Evolutionary conservation across 1,284 basidiomycete species (phyloP).

Genomic region (Apiotrichum veenhuisii): DNA sequence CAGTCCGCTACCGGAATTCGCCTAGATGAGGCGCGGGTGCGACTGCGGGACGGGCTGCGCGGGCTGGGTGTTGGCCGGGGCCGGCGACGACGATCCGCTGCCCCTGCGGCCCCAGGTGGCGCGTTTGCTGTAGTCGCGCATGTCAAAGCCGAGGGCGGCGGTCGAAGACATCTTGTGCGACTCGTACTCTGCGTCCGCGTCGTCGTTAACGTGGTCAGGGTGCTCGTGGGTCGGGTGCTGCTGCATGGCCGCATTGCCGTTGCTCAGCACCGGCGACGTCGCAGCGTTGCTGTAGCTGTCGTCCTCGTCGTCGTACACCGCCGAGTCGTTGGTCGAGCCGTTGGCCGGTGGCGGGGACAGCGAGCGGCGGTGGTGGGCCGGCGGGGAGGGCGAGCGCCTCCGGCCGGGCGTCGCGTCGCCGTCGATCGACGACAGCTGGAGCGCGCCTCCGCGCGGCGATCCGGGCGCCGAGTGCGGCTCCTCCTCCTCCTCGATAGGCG

Average conservation of each 20-base stretch:
- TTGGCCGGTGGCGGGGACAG: no score
- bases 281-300: background rate
- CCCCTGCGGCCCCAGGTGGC: slow-evolving; percentile 1
- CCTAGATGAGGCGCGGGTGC: background rate
- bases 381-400: slow-evolving; percentile 11
- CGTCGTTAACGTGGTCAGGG: slow-evolving; percentile 1
- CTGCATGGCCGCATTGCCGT: background rate
- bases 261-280: background rate
- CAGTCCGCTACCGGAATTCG: background rate
- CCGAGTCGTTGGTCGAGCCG: background rate
- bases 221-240: background rate
- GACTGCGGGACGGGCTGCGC: background rate
- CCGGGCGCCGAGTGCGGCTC: slow-evolving; percentile 4
- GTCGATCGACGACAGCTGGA: background rate
- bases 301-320: slow-evolving; percentile 6
- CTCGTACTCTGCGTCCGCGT: background rate
- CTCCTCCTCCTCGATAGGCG: slow-evolving; percentile 11
- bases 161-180: background rate
- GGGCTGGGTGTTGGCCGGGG: no score
- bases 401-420: slow-evolving; percentile 19
- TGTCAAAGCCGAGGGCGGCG: slow-evolving; percentile 16
- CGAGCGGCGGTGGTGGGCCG: background rate
- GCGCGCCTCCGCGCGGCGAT: background rate
- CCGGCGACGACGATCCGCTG: background rate
- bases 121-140: slow-evolving; percentile 7